These are phyloP conservation scores for Xanthoparmelia taractica DNA, from an alignment of 495 filamentous ascomycete genomes.

Conservation along the genomic window DNA sequence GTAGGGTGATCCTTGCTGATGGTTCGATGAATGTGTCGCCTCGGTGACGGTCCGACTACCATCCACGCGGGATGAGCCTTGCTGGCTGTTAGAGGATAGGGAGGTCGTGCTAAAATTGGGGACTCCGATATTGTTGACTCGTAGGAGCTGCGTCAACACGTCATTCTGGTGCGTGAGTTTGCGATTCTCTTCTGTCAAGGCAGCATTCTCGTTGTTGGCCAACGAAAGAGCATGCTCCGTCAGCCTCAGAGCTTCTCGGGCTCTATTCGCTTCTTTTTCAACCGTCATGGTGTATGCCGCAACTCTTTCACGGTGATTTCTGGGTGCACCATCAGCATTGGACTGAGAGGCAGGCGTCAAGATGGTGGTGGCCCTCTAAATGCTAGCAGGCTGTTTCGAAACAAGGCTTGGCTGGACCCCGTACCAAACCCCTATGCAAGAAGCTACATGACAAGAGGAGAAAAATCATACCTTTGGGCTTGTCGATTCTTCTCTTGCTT, in stretches of 20 bases:
- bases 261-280: conserved; percentile 37
- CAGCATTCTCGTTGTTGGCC: conserved; percentile 50
- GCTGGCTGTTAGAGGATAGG: conserved; percentile 46
- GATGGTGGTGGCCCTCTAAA: neutral
- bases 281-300: conserved; percentile 61
- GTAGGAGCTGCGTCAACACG: conserved; percentile 54
- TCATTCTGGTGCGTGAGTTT: conserved; percentile 30
- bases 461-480: conserved; percentile 69
- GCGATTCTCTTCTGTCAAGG: conserved; percentile 47
- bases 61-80: conserved; percentile 12
- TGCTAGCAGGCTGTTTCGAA: neutral
- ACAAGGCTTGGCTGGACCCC: neutral
- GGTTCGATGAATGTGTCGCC: neutral
- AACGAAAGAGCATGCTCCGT: neutral
- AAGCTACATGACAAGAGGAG: neutral
- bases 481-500: conserved; percentile 92
- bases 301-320: conserved; percentile 94
- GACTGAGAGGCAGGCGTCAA: neutral
- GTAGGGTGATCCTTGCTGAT: neutral
- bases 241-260: conserved; percentile 1
- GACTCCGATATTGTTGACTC: conserved; percentile 39
- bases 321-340: conserved; percentile 24
- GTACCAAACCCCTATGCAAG: too few relatives aligned
- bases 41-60: conserved; percentile 28
- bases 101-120: conserved; percentile 27